Conservation (phyloP, 148 eudicot genomes). For the Silene uniflora region DNA sequence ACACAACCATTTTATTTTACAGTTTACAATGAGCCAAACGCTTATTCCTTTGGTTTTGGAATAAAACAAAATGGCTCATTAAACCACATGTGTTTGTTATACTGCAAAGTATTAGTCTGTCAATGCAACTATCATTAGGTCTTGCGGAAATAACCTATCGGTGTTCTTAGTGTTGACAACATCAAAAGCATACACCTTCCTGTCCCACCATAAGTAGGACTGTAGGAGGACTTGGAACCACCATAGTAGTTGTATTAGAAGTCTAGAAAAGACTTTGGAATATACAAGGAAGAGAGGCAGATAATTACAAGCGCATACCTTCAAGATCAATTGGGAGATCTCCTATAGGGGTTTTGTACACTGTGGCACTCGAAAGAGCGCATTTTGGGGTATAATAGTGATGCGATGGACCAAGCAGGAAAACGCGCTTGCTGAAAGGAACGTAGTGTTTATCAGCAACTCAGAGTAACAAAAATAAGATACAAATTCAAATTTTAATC, state of each 20-base stretch:
- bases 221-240: background rate
- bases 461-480: background rate
- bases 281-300: background rate
- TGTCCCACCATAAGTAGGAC: background rate
- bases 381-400: conserved; percentile 94
- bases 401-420: conserved; percentile 96
- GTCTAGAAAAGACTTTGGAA: background rate
- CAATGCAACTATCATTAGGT: background rate
- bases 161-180: background rate
- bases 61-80: no score
- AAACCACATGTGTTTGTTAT: no score
- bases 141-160: background rate
- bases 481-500: background rate
- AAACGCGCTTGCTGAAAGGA: conserved; percentile 63
- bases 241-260: background rate
- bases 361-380: conserved; percentile 83
- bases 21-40: no score
- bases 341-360: conserved; percentile 88
- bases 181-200: background rate
- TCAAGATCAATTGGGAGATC: conserved; percentile 83
- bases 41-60: no score
- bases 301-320: conserved; percentile 38
- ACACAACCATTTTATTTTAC: no score
- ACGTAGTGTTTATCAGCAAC: conserved; percentile 3
- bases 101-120: no score